Percentiles rank a stretch among this genome's conserved stretches.
phyloP scores from a whole-genome alignment of 306 rosid species.

The Begonia peltatifolia region DNA sequence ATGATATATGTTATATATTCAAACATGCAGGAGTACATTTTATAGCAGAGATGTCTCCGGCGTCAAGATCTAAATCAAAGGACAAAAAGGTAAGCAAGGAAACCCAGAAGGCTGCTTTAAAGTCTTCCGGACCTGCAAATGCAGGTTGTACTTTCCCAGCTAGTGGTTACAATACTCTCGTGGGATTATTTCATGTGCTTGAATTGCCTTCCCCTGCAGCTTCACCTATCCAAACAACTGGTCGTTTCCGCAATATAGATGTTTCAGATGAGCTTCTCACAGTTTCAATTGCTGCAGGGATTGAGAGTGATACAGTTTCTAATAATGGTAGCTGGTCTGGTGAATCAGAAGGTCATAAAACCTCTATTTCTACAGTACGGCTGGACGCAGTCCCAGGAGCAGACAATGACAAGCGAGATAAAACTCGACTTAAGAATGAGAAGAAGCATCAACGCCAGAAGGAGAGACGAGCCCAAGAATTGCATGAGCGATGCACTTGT shows the following conservation, averaged over 20 bases:
- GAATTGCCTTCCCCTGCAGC: slow-evolving; percentile 43
- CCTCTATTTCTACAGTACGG: slow-evolving; percentile 33
- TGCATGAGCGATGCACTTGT: slow-evolving; percentile 76
- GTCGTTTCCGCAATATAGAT: slow-evolving; percentile 84
- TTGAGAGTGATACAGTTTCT: slow-evolving; percentile 87
- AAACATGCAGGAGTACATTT: not conserved
- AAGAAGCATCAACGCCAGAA: slow-evolving; percentile 95
- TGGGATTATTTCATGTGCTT: slow-evolving; percentile 74
- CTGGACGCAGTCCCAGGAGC: slow-evolving; percentile 79
- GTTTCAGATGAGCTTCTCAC: slow-evolving; percentile 81
- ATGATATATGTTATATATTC: not conserved
- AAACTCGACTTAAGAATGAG: slow-evolving; percentile 89
- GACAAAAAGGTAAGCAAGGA: slow-evolving; percentile 25
- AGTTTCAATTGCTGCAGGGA: slow-evolving; percentile 31
- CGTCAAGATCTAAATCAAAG: not conserved
- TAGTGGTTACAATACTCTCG: slow-evolving; percentile 78
- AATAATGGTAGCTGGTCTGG: slow-evolving; percentile 98
- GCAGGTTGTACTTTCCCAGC: slow-evolving; percentile 53
- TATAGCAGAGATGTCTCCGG: slow-evolving; percentile 3
- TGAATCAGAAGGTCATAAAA: slow-evolving; percentile 93
- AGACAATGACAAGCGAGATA: slow-evolving; percentile 87
- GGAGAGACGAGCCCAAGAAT: slow-evolving; percentile 92
- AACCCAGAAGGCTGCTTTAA: slow-evolving; percentile 45
- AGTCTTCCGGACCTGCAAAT: slow-evolving; percentile 49
- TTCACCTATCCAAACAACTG: slow-evolving; percentile 45